Percentiles rank a stretch among this genome's conserved stretches.
phyloP scores from a whole-genome alignment of 305 asterid genomes.

The Solanum hybrid region DNA sequence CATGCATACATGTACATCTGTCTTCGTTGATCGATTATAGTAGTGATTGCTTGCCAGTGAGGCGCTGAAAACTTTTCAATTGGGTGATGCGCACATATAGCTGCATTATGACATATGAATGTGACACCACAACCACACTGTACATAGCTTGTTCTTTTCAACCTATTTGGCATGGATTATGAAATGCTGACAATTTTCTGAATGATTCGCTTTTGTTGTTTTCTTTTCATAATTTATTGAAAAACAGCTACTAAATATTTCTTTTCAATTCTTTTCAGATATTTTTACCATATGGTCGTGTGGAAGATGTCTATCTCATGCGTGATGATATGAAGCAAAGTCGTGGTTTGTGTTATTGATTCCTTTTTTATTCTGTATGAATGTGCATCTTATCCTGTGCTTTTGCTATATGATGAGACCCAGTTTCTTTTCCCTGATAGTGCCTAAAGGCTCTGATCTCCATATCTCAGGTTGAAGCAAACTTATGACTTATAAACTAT shows the following conservation, averaged over 20 bases:
- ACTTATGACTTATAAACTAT: neutral
- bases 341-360: conserved; percentile 58
- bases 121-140: neutral
- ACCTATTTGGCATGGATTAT: neutral
- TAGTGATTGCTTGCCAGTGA: neutral
- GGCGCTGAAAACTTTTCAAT: neutral
- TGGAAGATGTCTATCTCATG: conserved; percentile 98
- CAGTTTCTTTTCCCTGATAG: neutral
- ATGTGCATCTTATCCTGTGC: neutral
- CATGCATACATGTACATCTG: neutral
- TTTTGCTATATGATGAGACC: neutral
- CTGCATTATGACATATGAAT: neutral
- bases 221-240: neutral
- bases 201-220: neutral
- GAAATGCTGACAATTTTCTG: neutral
- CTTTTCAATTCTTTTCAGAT: conserved; percentile 45
- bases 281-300: conserved; percentile 78
- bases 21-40: neutral
- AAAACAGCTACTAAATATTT: neutral
- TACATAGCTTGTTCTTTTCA: neutral
- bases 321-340: conserved; percentile 98
- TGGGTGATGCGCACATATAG: neutral
- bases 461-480: neutral
- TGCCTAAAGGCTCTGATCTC: neutral
- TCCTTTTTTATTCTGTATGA: neutral